A percentile compares a stretch with the other conserved stretches of the same genome.
Conservation (phyloP, 805 yeast genomes). For the Candida fluviatilis region DNA sequence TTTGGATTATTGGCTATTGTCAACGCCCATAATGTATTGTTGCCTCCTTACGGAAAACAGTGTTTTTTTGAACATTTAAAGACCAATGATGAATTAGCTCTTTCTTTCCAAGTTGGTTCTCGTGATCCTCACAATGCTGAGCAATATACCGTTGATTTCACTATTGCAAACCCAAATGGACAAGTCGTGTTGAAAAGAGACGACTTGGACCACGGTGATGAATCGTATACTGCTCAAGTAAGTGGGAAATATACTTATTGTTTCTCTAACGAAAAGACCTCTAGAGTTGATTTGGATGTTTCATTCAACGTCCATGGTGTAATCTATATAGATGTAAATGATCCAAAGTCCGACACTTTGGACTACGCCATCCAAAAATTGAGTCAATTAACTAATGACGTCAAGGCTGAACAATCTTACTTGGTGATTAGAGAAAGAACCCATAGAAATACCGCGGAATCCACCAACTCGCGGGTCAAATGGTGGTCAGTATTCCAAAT, state of each 20-base stretch:
- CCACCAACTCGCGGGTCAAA: slow-evolving; percentile 93
- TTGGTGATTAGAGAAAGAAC: slow-evolving; percentile 94
- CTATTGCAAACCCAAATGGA: slow-evolving; percentile 37
- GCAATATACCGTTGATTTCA: slow-evolving; percentile 66
- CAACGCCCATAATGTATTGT: slow-evolving; percentile 72
- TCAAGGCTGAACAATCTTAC: slow-evolving; percentile 88
- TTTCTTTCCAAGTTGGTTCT: slow-evolving; percentile 91
- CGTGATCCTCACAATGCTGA: slow-evolving; percentile 69
- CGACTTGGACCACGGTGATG: slow-evolving; percentile 78
- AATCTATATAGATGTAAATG: slow-evolving; percentile 75
- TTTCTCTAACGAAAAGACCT: slow-evolving; percentile 81
- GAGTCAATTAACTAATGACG: slow-evolving; percentile 73
- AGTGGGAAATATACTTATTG: slow-evolving; percentile 83
- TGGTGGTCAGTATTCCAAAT: slow-evolving; percentile 97
- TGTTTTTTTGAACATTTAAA: slow-evolving; percentile 86
- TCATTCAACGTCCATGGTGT: slow-evolving; percentile 95
- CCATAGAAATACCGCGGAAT: slow-evolving; percentile 97
- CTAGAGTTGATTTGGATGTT: slow-evolving; percentile 77
- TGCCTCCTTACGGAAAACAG: slow-evolving; percentile 79
- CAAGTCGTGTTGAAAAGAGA: slow-evolving; percentile 46
- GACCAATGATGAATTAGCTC: slow-evolving; percentile 79
- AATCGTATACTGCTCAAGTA: slow-evolving; percentile 57
- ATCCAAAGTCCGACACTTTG: slow-evolving; percentile 70
- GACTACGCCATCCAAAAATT: slow-evolving; percentile 80
- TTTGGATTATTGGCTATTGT: slow-evolving; percentile 13